phyloP scores from a whole-genome alignment of 2,329 filamentous ascomycete genomes.

The Colletotrichum euphorbiae region DNA sequence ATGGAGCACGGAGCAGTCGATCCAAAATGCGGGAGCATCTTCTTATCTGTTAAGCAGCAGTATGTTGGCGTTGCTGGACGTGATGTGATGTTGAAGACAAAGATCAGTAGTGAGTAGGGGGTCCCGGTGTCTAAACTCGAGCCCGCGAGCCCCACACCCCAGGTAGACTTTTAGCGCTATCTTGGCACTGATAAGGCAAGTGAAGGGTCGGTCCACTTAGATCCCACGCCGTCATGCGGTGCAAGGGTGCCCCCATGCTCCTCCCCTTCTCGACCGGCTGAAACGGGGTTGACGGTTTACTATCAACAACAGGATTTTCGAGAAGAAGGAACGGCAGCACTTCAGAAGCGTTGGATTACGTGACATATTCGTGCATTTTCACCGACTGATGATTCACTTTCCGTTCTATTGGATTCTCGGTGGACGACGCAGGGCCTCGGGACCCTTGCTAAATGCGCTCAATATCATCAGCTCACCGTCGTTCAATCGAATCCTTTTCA shows the following conservation, averaged over 20 bases:
- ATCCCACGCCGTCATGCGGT: slow-evolving; percentile 7
- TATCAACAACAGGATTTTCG: not conserved
- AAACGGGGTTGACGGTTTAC: slow-evolving; percentile 4
- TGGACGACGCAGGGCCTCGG: no score
- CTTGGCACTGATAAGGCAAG: slow-evolving; percentile 40
- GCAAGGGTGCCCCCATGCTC: slow-evolving; percentile 19
- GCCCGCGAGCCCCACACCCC: no score
- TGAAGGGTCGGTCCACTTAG: slow-evolving; percentile 21
- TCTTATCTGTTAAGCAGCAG: not conserved
- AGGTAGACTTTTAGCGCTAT: not conserved
- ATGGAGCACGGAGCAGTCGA: slow-evolving; percentile 8
- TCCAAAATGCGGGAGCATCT: slow-evolving; percentile 12
- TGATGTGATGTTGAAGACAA: not conserved
- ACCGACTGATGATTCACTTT: not conserved
- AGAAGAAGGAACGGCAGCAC: no score
- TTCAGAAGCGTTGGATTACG: no score
- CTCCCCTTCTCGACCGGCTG: slow-evolving; percentile 6
- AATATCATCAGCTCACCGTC: no score
- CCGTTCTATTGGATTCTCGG: no score
- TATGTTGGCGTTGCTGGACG: not conserved
- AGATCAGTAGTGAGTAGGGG: no score
- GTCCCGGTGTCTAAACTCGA: no score
- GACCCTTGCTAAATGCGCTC: no score
- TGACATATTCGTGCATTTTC: no score
- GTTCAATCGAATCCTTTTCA: no score